Evolutionary conservation across 257 asterid species (phyloP), one percentile per base, ranked within the genome.

Genomic region (Solanum ossicruentum): DNA sequence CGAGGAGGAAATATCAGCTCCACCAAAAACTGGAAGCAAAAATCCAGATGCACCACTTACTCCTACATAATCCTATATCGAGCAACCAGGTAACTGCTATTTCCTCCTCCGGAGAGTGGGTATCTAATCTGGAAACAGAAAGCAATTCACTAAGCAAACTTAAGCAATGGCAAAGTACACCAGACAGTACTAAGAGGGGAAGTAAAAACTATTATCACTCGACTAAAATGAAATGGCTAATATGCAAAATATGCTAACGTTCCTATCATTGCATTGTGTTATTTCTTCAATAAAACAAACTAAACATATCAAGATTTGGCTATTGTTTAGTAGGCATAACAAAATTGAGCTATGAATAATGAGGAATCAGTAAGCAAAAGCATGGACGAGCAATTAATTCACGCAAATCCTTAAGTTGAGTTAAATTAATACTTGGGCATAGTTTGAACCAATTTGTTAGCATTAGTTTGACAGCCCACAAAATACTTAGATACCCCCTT

Each of bases 31-130:
- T 85, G 97, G 99, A 89, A 96, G 98, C 91, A 96, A 85, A 86
- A 93, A 93, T 20, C 98, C 99, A 58, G 98, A 95, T 52, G 99
- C 97, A 32, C 99, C 98, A 88, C 98, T 92, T 92, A 98, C 92
- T 90, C 98, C 89, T 86, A 96, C 85, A 87, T 96, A 96, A 91
- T 96, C 98, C 98, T 97, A 96, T 87, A 96, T 86, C 98, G 97
- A 96, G 90, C 98, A 93, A 87, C 90, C 96, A 71, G 99, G 98
- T 60, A 75, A 90, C 91, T 83, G 97, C 97, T 86, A 96, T 96
- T 89, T 93, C 98, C 93, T 96, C 99, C 86, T 91, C 97, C 58
- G 98, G 99, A 79, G 90, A 90, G 89, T 93, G 98, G 86, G 36
- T 93, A 96, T 85, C 90, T 91, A 90, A 95, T 93, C 98, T 95